Percentiles rank a stretch among this genome's conserved stretches.
These are phyloP conservation scores for Auxenochlorella pyrenoidosa DNA, from an alignment of 139 green algal species.

Conservation along the genomic window DNA sequence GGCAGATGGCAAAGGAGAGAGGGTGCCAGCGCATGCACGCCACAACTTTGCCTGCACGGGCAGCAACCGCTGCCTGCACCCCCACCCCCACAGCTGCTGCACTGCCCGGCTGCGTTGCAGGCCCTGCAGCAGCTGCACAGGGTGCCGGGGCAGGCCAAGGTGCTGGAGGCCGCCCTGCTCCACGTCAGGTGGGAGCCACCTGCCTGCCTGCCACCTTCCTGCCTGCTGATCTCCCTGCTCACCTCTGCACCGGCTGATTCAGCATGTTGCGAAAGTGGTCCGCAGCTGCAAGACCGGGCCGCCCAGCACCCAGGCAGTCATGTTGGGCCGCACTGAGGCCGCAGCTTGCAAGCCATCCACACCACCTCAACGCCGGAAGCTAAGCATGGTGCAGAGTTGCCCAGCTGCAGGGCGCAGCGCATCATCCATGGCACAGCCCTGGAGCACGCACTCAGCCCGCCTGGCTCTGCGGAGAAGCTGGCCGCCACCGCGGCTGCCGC, in stretches of 20 bases:
- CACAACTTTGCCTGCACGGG: background rate
- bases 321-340: no score
- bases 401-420: background rate
- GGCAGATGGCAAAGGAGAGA: background rate
- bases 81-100: no score
- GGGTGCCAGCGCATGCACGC: background rate
- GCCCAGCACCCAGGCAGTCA: no score
- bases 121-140: conserved; percentile 2
- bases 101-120: no score
- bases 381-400: no score
- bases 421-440: background rate
- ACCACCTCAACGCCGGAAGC: no score
- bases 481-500: background rate
- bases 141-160: background rate
- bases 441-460: background rate
- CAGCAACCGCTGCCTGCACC: no score
- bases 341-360: no score
- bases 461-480: background rate
- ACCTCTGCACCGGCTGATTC: no score
- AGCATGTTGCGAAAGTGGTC: no score
- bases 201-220: background rate
- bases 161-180: background rate
- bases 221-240: background rate
- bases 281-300: no score
- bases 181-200: background rate